These are phyloP conservation scores for Lasiosphaeria hispida DNA, from an alignment of 495 filamentous ascomycete species.

Conservation along the genomic window DNA sequence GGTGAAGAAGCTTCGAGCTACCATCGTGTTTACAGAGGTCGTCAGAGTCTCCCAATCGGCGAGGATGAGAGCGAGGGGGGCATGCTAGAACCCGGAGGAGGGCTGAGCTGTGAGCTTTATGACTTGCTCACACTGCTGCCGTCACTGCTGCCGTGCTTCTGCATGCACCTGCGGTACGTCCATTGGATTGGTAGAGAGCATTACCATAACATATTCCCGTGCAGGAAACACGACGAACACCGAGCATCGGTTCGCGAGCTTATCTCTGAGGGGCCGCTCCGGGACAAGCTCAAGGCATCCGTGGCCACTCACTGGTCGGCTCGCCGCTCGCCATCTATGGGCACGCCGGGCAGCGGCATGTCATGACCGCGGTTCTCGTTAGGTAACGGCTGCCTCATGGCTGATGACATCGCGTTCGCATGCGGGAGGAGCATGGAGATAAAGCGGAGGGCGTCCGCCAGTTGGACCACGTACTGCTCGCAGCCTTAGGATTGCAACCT, in stretches of 20 bases:
- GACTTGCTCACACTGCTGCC: neutral
- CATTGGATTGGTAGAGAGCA: neutral
- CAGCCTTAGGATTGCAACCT: slow-evolving; percentile 5
- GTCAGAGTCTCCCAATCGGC: neutral
- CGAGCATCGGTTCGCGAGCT: neutral
- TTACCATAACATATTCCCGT: neutral
- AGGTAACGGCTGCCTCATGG: slow-evolving; percentile 16
- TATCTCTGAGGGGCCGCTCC: neutral
- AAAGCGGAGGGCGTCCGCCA: slow-evolving; percentile 14
- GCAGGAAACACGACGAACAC: neutral
- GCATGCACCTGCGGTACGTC: neutral
- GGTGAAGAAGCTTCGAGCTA: slow-evolving; percentile 19
- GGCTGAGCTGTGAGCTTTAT: neutral
- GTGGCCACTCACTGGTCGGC: slow-evolving; percentile 1
- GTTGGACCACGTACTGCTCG: neutral
- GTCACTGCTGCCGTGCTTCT: slow-evolving; percentile 7
- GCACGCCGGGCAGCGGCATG: slow-evolving; percentile 7
- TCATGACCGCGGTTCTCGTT: slow-evolving; percentile 17
- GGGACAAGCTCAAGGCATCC: neutral
- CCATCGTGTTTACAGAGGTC: slow-evolving; percentile 20
- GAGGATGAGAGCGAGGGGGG: slow-evolving; percentile 1
- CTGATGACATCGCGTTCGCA: slow-evolving; percentile 11
- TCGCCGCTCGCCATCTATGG: neutral
- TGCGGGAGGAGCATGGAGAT: slow-evolving; percentile 21
- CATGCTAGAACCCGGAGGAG: neutral